These are phyloP conservation scores for Seminavis robusta DNA, from an alignment of 108 stramenopile species.

Conservation along the genomic window DNA sequence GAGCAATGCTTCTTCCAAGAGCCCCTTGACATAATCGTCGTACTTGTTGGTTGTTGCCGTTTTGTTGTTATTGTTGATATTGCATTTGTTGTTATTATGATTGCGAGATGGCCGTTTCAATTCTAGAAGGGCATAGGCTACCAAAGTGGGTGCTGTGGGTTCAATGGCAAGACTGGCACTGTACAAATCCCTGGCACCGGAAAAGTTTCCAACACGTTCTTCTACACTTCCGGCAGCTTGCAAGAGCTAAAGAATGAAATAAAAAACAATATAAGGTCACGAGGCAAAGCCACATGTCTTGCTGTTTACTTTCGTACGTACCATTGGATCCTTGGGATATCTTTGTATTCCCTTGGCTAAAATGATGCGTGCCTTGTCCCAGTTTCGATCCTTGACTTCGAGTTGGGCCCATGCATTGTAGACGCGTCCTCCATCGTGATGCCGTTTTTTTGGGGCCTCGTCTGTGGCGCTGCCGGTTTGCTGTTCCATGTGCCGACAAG, in stretches of 20 bases:
- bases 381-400: conserved; percentile 57
- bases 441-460: background rate
- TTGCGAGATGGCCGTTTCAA: conserved; percentile 63
- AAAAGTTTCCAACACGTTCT: conserved; percentile 66
- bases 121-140: conserved; percentile 79
- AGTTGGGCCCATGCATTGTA: conserved; percentile 82
- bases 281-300: no score
- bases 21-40: conserved; percentile 38
- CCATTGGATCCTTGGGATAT: conserved; percentile 69
- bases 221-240: conserved; percentile 84
- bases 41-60: no score
- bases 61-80: no score
- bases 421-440: conserved; percentile 57
- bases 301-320: no score
- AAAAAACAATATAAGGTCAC: no score
- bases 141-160: conserved; percentile 74
- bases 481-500: no score
- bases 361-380: conserved; percentile 50
- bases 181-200: conserved; percentile 62
- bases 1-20: conserved; percentile 76
- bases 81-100: no score
- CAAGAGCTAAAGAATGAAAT: conserved; percentile 44
- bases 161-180: conserved; percentile 52
- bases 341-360: conserved; percentile 53
- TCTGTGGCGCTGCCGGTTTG: no score